Base-by-base conservation (phyloP, 768 basidiomycete species). In the Podaxis rugospora region DNA sequence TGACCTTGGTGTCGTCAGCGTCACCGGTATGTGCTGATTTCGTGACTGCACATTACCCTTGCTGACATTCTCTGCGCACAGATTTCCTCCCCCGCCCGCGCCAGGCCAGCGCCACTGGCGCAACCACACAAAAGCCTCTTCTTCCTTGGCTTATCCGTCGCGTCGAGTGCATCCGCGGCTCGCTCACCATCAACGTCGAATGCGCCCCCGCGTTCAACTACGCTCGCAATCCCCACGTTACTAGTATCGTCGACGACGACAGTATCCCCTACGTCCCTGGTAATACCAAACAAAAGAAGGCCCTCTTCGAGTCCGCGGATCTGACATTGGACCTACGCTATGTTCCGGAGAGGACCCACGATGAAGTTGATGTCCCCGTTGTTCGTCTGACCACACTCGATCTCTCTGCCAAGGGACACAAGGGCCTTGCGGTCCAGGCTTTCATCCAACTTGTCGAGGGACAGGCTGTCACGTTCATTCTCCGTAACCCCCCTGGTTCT, bases 181-280 rank as follows among this genome's bases (percentile, higher is more conserved):
- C 70, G 5, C 77, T 97, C 35, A 87, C 92, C 0, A 78, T 96
- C 56, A 80, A 84, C 60, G 81, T 98, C 72, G 92, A 98, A 75
- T 95, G 93, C 67, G 93, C 93, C 0, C 96, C 96, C 0, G 96
- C 95, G 0, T 99, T 99, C 84, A 89, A 97, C 72, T 99, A 99
- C 67, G 95, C 93, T 0, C 82, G 90, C 11, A 82, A 86, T 51
- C 52, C 78, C 2, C 96, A 98, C 72, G 83, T 78, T 6, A 89
- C 90, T 0, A 70, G 78, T 28, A 77, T 86, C 65, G 64, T 85
- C 57, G 68, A 75, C 16, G 85, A 88, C 67, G 74, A 75, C 39
- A 70, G 68, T 36, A 65, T 73, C 18, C 69, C 71, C 9, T 16
- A n/a, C 21, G n/a, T 25, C 23, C 21, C 10, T 51, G 61, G 62